Percentiles rank a stretch among this genome's conserved stretches.
These are phyloP conservation scores for Botrytis hyacinthi DNA, from an alignment of 2,329 filamentous ascomycete genomes.

Conservation along the genomic window DNA sequence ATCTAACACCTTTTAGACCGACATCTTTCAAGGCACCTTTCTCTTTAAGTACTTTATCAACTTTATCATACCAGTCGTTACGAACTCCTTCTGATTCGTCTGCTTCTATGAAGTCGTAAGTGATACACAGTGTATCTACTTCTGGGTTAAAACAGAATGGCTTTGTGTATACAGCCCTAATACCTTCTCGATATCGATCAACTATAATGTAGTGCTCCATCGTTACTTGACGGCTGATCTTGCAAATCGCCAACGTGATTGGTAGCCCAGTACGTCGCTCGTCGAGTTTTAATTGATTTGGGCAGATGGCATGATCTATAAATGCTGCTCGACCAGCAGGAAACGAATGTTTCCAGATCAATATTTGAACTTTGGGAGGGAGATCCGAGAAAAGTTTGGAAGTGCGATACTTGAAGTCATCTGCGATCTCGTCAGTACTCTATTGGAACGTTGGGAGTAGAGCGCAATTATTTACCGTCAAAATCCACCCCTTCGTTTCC, in stretches of 20 bases:
- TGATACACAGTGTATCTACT: background rate
- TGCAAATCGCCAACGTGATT: background rate
- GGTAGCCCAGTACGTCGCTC: background rate
- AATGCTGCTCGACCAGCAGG: background rate
- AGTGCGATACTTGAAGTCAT: background rate
- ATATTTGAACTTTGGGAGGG: background rate
- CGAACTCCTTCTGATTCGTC: accelerated
- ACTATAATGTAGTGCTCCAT: background rate
- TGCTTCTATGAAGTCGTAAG: background rate
- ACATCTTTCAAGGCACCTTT: background rate
- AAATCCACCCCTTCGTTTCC: background rate
- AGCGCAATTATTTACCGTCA: background rate
- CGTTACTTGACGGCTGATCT: background rate
- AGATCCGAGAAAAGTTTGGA: too few species aligned
- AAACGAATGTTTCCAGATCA: background rate
- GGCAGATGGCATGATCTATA: background rate
- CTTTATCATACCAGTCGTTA: background rate
- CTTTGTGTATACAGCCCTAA: background rate
- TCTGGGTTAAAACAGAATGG: background rate
- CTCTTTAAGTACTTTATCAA: background rate
- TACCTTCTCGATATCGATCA: background rate
- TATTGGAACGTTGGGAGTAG: background rate
- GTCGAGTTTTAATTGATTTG: background rate
- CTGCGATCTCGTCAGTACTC: background rate
- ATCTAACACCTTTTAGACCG: background rate